Conservation (phyloP, 495 filamentous ascomycete genomes). For the Penicillium arizonense region DNA sequence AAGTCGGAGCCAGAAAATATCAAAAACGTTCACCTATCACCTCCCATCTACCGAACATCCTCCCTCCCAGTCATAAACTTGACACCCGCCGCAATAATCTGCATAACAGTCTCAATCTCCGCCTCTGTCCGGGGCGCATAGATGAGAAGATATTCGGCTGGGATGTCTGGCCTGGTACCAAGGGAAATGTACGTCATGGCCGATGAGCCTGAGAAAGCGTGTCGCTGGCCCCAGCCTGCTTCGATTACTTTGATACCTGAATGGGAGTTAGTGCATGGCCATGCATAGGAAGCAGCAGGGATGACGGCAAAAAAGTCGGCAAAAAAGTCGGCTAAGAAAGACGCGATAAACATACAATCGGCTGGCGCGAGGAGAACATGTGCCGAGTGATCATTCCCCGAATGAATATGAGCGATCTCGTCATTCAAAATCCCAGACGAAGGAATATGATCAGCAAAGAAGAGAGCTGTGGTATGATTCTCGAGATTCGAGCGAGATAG, state of each 20-base stretch:
- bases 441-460: slow-evolving; percentile 23
- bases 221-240: slow-evolving; percentile 86
- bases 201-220: slow-evolving; percentile 66
- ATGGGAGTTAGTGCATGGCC: neutral
- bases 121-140: slow-evolving; percentile 74
- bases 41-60: slow-evolving; percentile 18
- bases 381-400: slow-evolving; percentile 62
- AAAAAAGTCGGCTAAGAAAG: no score
- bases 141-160: slow-evolving; percentile 71
- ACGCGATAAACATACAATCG: slow-evolving; percentile 45
- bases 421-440: slow-evolving; percentile 35
- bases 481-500: slow-evolving; percentile 26
- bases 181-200: slow-evolving; percentile 46
- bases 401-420: slow-evolving; percentile 80
- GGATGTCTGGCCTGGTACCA: slow-evolving; percentile 28
- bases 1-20: neutral
- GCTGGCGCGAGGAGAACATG: slow-evolving; percentile 76
- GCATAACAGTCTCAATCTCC: slow-evolving; percentile 65
- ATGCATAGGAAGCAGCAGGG: no score
- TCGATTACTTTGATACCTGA: slow-evolving; percentile 68
- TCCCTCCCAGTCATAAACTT: slow-evolving; percentile 34
- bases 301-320: neutral
- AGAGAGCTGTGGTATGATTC: slow-evolving; percentile 28
- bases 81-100: slow-evolving; percentile 65
- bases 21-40: neutral